These are phyloP conservation scores for Nyssa sinensis DNA, from an alignment of 148 eudicot genomes.

Conservation along the genomic window DNA sequence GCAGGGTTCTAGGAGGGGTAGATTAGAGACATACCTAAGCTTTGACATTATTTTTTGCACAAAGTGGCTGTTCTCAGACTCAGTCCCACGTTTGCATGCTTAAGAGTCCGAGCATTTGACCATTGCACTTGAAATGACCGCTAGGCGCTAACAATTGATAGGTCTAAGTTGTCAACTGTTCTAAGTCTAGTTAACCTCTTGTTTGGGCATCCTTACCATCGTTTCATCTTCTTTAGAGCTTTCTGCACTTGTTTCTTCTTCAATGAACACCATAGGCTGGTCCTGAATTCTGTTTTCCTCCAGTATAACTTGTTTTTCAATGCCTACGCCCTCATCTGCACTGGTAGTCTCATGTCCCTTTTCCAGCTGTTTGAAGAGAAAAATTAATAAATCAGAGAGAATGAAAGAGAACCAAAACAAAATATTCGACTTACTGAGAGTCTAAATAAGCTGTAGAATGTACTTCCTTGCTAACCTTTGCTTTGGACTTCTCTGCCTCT, in stretches of 20 bases:
- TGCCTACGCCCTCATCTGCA: not conserved
- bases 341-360: conserved; percentile 2
- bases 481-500: conserved; percentile 8
- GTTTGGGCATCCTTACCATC: conserved; percentile 1
- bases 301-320: not conserved
- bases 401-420: no score
- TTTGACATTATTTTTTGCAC: no score
- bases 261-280: not conserved
- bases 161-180: not conserved
- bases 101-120: no score
- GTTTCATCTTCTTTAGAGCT: not conserved
- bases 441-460: not conserved
- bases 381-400: not conserved
- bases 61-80: no score
- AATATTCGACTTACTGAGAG: not conserved
- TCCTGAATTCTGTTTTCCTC: not conserved
- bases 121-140: no score
- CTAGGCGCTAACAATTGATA: no score
- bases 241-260: conserved; percentile 5
- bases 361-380: conserved; percentile 9
- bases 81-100: no score
- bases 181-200: conserved; percentile 10
- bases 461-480: conserved; percentile 9
- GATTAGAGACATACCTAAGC: no score
- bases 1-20: no score